Base-by-base conservation (phyloP, 23 red algal species). In the Cyanidium caldarium region DNA sequence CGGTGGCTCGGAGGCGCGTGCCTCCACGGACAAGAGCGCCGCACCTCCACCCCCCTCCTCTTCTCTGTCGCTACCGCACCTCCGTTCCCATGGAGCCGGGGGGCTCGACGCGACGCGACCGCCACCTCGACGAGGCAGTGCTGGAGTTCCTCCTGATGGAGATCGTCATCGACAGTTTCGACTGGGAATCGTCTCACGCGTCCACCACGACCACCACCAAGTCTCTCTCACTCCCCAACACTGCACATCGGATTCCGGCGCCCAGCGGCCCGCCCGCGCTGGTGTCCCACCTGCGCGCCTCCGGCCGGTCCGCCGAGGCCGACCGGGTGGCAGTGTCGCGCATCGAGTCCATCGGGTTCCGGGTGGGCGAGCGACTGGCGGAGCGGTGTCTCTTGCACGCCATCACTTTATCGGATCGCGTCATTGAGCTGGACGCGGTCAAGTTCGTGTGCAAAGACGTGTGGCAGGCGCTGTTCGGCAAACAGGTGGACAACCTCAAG, bases 381-480 rank as follows among this genome's bases (percentile, higher is more conserved):
- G 78, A 80, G 2, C 67, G 79, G 23, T 67, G 5, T 16, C 23
- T 28, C 7, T 10, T 10, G 23, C 10, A 73, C 45, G 86, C 68
- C 7, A 31, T 76, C 13, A 42, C 77, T 37, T 40, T 65, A 15
- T 44, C 57, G 36, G 69, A 69, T 7, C 67, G 76, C 7, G 79
- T 83, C 40, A 37, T 78, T 26, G 69, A 95, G 45, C 70, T 95
- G 26, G 89, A 95, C 39, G 82, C 76, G 46, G 79, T 95, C 20
- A 95, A 95, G 68, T 86, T 87, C 31, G 72, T 95, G n/a, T 95
- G 89, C 75, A 81, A 82, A 37, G 89, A 95, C 69, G 79, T 95
- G 34, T 95, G 89, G 89, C 76, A 80, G 33, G 67, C 68, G 10
- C 57, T 70, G 1, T 95, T 95, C 44, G 57, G 72, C 36, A 95